phyloP scores from a whole-genome alignment of 2,329 filamentous ascomycete species.

The Herpotrichia juniperi region DNA sequence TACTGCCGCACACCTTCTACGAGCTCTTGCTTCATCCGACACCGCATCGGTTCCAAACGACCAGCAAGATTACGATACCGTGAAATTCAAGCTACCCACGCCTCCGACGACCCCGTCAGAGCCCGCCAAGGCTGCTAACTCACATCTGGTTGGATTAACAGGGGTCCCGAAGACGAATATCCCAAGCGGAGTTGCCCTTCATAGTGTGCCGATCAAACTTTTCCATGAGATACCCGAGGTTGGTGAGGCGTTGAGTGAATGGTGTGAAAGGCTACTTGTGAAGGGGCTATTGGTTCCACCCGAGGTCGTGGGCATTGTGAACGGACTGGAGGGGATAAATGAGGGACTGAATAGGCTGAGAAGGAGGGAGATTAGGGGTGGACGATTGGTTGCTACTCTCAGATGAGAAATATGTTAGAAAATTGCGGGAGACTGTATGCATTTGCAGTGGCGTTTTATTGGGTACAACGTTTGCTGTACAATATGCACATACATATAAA shows the following conservation, averaged over 20 bases:
- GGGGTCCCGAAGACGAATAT: constrained; percentile 66
- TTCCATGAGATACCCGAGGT: constrained; percentile 72
- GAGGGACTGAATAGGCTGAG: constrained; percentile 69
- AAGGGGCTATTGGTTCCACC: constrained; percentile 62
- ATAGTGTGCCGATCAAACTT: constrained; percentile 75
- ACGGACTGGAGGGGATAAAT: constrained; percentile 72
- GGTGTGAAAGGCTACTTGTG: constrained; percentile 71
- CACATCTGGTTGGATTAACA: constrained; percentile 70
- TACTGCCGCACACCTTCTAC: constrained; percentile 63
- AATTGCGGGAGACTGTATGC: not conserved
- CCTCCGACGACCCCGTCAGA: constrained; percentile 38
- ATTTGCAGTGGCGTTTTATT: too few relatives aligned
- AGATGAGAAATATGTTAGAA: not conserved
- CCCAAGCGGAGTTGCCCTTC: constrained; percentile 58
- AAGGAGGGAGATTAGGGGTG: constrained; percentile 69
- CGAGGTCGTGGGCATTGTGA: constrained; percentile 68
- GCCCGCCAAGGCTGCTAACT: constrained; percentile 25
- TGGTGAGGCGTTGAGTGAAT: constrained; percentile 67
- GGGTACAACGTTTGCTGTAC: too few relatives aligned
- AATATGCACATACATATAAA: too few relatives aligned
- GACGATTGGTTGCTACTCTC: constrained; percentile 62
- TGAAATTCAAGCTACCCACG: constrained; percentile 19
- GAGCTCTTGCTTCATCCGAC: constrained; percentile 51
- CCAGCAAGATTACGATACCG: constrained; percentile 9
- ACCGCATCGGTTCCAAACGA: constrained; percentile 17